phyloP scores from a whole-genome alignment of 106 monocot species.

The Phalaenopsis aphrodite region DNA sequence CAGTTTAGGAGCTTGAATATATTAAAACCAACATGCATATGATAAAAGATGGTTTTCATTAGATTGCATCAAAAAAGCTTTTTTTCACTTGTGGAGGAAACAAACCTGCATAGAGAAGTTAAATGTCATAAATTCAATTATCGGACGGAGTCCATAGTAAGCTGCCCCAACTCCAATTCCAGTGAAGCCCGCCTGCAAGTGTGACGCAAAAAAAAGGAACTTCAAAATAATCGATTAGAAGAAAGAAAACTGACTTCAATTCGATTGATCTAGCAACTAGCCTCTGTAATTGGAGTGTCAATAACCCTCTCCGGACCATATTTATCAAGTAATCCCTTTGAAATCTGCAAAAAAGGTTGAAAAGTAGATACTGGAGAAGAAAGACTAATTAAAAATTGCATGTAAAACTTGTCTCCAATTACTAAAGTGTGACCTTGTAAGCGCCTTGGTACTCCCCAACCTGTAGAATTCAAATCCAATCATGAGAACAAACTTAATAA shows the following conservation, averaged over 20 bases:
- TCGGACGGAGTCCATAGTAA: conserved; percentile 78
- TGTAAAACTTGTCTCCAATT: neutral
- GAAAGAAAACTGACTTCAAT: neutral
- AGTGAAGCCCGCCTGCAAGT: too few relatives aligned
- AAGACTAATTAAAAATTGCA: neutral
- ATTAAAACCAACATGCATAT: too few relatives aligned
- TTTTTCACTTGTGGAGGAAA: too few relatives aligned
- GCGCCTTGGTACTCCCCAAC: conserved; percentile 97
- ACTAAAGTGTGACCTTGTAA: conserved; percentile 50
- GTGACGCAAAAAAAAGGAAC: too few relatives aligned
- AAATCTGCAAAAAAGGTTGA: conserved; percentile 36
- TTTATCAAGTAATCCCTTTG: conserved; percentile 79
- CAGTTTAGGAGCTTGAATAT: too few relatives aligned
- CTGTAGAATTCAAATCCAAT: conserved; percentile 19
- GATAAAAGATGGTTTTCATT: too few relatives aligned
- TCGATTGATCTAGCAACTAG: conserved; percentile 3
- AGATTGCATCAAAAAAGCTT: too few relatives aligned
- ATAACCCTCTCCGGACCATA: conserved; percentile 91
- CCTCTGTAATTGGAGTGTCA: conserved; percentile 96
- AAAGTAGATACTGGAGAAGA: neutral
- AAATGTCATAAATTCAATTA: conserved; percentile 89
- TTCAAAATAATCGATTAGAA: neutral
- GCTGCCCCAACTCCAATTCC: conserved; percentile 65
- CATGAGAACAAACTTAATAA: neutral
- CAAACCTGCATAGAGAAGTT: conserved; percentile 95